A percentile compares a stretch with the other conserved stretches of the same genome.
These are phyloP conservation scores for Chlorella sp. DNA, from an alignment of 139 green algal genomes.

Conservation along the genomic window DNA sequence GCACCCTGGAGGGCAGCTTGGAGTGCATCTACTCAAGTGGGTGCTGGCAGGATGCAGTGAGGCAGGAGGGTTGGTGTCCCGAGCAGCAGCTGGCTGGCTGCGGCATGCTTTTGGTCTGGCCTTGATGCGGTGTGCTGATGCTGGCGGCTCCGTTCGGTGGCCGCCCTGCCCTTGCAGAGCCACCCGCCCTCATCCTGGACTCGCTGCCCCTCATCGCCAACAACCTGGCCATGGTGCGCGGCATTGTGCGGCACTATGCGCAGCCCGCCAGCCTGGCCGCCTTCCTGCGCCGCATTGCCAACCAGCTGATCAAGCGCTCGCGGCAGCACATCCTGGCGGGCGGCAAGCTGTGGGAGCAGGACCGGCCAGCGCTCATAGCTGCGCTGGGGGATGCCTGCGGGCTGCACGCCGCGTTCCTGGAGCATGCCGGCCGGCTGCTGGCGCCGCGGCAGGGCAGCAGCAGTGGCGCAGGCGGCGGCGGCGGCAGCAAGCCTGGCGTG, in stretches of 20 bases:
- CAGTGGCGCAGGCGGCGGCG: background rate
- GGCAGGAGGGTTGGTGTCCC: no score
- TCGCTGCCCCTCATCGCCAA: constrained; percentile 78
- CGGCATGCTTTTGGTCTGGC: background rate
- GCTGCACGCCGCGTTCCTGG: constrained; percentile 19
- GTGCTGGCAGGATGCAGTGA: background rate
- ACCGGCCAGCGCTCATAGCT: constrained; percentile 65
- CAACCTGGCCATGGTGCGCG: constrained; percentile 89
- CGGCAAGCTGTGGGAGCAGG: constrained; percentile 82
- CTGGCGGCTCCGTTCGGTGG: no score
- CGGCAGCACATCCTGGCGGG: constrained; percentile 70
- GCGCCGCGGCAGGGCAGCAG: background rate
- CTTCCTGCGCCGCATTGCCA: constrained; percentile 87
- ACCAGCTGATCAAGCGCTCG: constrained; percentile 81
- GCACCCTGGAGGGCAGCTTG: constrained; percentile 84
- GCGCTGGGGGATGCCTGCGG: constrained; percentile 70
- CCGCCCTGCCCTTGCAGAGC: constrained; percentile 9
- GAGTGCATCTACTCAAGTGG: constrained; percentile 80
- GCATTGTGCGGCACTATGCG: constrained; percentile 90
- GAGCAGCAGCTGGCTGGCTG: background rate
- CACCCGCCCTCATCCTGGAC: constrained; percentile 74
- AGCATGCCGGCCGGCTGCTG: constrained; percentile 19
- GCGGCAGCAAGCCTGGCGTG: background rate
- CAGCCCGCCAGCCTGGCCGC: constrained; percentile 83
- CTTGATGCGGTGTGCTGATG: no score